A percentile compares a stretch with the other conserved stretches of the same genome.
phyloP scores from a whole-genome alignment of 208 protist species.

The Trypanosoma scelopori region DNA sequence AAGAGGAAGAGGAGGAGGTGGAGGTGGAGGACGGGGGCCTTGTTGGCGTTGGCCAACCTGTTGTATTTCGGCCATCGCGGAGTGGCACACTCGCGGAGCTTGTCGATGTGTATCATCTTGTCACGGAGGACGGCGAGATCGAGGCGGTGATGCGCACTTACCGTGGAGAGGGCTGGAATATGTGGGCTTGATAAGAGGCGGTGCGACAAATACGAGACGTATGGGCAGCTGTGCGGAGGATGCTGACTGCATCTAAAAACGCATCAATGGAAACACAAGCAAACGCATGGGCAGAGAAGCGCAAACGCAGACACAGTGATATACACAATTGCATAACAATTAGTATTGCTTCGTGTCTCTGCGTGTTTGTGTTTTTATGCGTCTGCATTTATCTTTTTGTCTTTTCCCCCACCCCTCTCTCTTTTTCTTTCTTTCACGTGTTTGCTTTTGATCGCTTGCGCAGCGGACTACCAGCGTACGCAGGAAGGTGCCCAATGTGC shows the following conservation, averaged over 20 bases:
- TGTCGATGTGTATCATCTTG: slow-evolving; percentile 13
- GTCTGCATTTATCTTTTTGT: slow-evolving; percentile 13
- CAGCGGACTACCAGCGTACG: no score
- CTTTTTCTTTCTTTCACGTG: no score
- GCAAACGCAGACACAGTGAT: not conserved
- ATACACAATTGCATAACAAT: slow-evolving; percentile 6
- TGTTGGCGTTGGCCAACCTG: slow-evolving; percentile 8
- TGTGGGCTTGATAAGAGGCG: slow-evolving; percentile 11
- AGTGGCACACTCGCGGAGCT: slow-evolving; percentile 18
- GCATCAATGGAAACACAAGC: no score
- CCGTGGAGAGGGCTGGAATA: slow-evolving; percentile 24
- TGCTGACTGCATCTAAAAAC: no score
- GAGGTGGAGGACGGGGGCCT: not conserved
- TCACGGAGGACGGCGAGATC: slow-evolving; percentile 10
- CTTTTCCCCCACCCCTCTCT: slow-evolving; percentile 1
- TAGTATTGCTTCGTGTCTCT: not conserved
- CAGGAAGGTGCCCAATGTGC: no score
- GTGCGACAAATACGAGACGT: no score
- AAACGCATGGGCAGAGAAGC: no score
- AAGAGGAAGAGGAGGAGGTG: no score
- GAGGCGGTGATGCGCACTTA: slow-evolving; percentile 16
- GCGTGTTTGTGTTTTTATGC: slow-evolving; percentile 11
- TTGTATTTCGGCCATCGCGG: slow-evolving; percentile 19
- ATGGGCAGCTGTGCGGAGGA: not conserved
- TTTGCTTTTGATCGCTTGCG: no score